Percentiles rank a stretch among this genome's conserved stretches.
Conservation (phyloP, 306 rosid species). For the Vigna trinervia region DNA sequence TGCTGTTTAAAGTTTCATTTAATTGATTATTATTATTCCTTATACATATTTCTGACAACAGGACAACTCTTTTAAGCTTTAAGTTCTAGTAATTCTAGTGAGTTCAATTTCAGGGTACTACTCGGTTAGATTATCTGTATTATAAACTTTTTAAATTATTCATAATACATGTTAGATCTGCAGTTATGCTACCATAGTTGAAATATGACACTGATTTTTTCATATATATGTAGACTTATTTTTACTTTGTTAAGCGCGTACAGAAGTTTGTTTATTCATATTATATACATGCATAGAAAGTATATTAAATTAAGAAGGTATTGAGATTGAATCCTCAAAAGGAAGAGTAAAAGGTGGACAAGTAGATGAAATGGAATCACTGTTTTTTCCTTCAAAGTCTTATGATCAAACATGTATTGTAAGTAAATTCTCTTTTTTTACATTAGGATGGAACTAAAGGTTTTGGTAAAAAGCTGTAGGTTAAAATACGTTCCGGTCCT, state of each 20-base stretch:
- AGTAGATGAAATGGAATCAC: not conserved
- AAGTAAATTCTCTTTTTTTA: not conserved
- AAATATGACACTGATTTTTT: not conserved
- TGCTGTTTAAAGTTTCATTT: not conserved
- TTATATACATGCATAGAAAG: not conserved
- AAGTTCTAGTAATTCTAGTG: not conserved
- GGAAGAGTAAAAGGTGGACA: not conserved
- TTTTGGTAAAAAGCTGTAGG: slow-evolving; percentile 3
- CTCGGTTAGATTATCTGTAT: not conserved
- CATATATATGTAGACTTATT: not conserved
- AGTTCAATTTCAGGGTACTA: not conserved
- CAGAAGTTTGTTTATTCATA: not conserved
- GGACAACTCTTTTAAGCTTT: not conserved
- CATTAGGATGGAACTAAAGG: not conserved
- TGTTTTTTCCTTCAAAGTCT: not conserved
- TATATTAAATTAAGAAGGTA: not conserved
- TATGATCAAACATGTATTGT: not conserved
- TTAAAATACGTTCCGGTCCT: not conserved
- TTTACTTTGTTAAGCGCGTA: not conserved
- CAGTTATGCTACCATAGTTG: not conserved
- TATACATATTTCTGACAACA: not conserved
- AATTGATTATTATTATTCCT: not conserved
- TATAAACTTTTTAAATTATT: not conserved
- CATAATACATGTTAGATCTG: not conserved
- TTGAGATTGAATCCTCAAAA: not conserved